Conservation (phyloP, 2,329 filamentous ascomycete genomes). For the Chrysoporthe cubensis region DNA sequence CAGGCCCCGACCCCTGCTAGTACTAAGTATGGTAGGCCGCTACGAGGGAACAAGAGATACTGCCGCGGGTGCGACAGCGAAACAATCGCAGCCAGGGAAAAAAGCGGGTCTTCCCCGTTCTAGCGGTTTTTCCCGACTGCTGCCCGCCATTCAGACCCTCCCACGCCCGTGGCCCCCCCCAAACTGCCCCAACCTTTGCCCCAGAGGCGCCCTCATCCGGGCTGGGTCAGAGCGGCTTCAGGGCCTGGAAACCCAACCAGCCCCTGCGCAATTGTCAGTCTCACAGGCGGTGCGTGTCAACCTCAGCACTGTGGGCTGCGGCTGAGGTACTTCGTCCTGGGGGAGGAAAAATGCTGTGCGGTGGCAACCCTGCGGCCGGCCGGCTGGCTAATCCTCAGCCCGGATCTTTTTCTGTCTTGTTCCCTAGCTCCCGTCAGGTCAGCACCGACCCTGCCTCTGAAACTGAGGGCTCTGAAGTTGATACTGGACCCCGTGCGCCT, state of each 20-base stretch:
- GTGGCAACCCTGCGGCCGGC: neutral
- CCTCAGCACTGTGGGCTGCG: neutral
- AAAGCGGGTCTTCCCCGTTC: slow-evolving; percentile 6
- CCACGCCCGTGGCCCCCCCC: neutral
- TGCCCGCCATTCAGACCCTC: slow-evolving; percentile 13
- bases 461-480: no score
- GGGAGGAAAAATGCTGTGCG: neutral
- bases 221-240: neutral
- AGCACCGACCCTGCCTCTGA: neutral
- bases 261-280: slow-evolving; percentile 7
- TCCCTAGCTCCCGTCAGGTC: neutral
- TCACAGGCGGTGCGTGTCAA: neutral
- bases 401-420: slow-evolving; percentile 7
- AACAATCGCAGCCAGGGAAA: slow-evolving; percentile 8
- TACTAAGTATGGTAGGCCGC: neutral
- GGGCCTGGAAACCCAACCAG: slow-evolving; percentile 9
- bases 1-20: slow-evolving; percentile 9
- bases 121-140: slow-evolving; percentile 14
- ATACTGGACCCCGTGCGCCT: neutral
- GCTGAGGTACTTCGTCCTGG: neutral
- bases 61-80: slow-evolving; percentile 5
- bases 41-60: slow-evolving; percentile 8
- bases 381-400: neutral
- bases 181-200: slow-evolving; percentile 6
- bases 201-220: slow-evolving; percentile 8